phyloP scores from a whole-genome alignment of 192 early-diverging fungal species.

The Linnemannia hyalina region DNA sequence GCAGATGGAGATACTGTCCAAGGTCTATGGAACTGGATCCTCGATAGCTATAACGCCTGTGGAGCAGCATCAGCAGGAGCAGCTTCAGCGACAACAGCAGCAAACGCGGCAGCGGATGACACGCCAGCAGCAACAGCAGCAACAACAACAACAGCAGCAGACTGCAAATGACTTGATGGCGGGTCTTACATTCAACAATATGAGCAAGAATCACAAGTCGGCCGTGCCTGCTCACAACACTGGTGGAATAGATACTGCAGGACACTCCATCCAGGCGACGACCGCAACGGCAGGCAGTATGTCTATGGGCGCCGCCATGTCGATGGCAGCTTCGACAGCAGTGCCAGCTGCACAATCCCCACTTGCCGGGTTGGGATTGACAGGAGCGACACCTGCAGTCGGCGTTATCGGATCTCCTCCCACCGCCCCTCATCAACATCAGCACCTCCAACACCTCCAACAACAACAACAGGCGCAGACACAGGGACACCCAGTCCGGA shows the following conservation, averaged over 20 bases:
- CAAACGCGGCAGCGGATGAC: not conserved
- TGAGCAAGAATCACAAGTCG: not conserved
- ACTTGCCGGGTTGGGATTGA: not conserved
- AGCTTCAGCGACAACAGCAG: not conserved
- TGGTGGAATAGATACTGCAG: not conserved
- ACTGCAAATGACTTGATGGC: not conserved
- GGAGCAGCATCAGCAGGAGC: not conserved
- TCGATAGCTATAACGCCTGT: not conserved
- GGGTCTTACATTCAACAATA: not conserved
- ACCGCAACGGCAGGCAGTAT: not conserved
- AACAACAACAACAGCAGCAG: not conserved
- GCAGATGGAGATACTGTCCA: constrained; percentile 16
- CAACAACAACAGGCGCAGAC: not conserved
- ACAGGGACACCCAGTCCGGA: not conserved
- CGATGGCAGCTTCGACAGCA: not conserved
- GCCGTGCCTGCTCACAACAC: not conserved
- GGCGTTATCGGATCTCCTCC: not conserved
- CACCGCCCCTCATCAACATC: not conserved
- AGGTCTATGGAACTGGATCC: not conserved
- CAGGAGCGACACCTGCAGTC: not conserved
- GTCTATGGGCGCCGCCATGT: no score
- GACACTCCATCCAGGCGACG: not conserved
- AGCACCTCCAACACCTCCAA: not conserved
- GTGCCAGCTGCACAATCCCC: not conserved
- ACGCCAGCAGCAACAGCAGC: not conserved